Evolutionary conservation across 805 yeast species (phyloP), one percentile per base, ranked within the genome.

Genomic region (Yarrowia keelungensis): DNA sequence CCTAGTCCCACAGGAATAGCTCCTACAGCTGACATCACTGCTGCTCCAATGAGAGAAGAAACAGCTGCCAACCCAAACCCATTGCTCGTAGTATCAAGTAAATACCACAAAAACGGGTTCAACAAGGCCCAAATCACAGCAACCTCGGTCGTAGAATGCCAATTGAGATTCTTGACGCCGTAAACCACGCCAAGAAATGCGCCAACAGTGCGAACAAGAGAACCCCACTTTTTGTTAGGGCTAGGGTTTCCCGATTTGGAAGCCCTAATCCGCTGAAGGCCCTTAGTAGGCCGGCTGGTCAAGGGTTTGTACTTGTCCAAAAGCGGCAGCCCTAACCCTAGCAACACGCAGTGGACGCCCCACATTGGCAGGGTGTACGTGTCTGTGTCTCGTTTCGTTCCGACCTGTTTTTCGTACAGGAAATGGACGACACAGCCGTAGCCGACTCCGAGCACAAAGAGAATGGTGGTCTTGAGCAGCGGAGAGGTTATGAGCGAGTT

Each of bases 71-170:
- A 70, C 5, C 72, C 70, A 67, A 80, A 76, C 32, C 83, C 83
- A 70, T 75, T 75, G 15, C 75, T 65, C 8, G 82, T 75, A 26
- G 76, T 73, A 68, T 80, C 82, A 42, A 79, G 70, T 9, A 79
- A 73, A 61, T 73, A 76, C 83, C 83, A 80, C 69, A 80, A 70
- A 35, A 76, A 74, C 12, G 83, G 83, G 69, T 77, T 79, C 16
- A 79, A 75, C 58, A 79, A 71, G 9, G 78, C 77, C 77, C 80
- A 76, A 41, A 76, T 76, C 43, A 73, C 71, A 3, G 79, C 77
- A 0, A 80, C 80, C 68, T 78, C 80, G 22, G 75, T 62, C 3
- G 78, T 75, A 1, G 79, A 77, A 9, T 76, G 70, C 80, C 80
- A 77, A 12, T 76, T 74, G 38, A 80, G 74, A 69, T 78, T 78